Evolutionary conservation across 1,284 basidiomycete genomes (phyloP).

Genomic region (Cutaneotrichosporon cavernicola): DNA sequence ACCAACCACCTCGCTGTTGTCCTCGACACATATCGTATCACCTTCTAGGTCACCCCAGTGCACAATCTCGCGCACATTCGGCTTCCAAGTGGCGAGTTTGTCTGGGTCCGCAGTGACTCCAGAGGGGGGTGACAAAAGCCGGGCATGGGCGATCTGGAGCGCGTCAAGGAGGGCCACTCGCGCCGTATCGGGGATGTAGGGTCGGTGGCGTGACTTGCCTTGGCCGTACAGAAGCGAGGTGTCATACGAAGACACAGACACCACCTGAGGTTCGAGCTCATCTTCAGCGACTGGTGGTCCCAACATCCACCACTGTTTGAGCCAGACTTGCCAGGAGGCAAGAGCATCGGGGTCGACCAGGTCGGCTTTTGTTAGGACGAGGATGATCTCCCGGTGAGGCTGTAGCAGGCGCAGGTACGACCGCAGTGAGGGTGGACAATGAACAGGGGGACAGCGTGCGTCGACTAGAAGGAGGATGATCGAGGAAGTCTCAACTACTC

Average conservation of each 20-base stretch:
- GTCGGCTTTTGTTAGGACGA: slow-evolving; percentile 82
- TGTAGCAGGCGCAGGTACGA: slow-evolving; percentile 54
- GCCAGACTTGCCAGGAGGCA: slow-evolving; percentile 67
- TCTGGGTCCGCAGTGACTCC: slow-evolving; percentile 59
- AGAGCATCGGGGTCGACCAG: slow-evolving; percentile 63
- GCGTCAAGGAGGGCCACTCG: slow-evolving; percentile 63
- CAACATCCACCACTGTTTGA: slow-evolving; percentile 57
- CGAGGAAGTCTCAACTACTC: slow-evolving; percentile 78
- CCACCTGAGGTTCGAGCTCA: slow-evolving; percentile 55
- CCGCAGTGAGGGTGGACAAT: slow-evolving; percentile 59
- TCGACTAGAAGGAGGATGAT: slow-evolving; percentile 82
- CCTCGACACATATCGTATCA: slow-evolving; percentile 42
- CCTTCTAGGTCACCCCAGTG: slow-evolving; percentile 64
- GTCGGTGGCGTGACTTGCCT: slow-evolving; percentile 55
- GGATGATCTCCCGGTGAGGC: slow-evolving; percentile 62
- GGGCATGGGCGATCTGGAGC: slow-evolving; percentile 65
- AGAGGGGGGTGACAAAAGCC: slow-evolving; percentile 68
- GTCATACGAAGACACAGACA: slow-evolving; percentile 71
- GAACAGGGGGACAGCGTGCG: slow-evolving; percentile 72
- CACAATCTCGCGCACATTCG: slow-evolving; percentile 63
- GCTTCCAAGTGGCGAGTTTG: slow-evolving; percentile 65
- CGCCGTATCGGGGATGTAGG: slow-evolving; percentile 62
- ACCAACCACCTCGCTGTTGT: slow-evolving; percentile 20
- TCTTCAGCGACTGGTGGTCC: background rate
- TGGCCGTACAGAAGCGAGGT: slow-evolving; percentile 53